Base-by-base conservation (phyloP, 495 filamentous ascomycete genomes). In the Physcia stellaris region DNA sequence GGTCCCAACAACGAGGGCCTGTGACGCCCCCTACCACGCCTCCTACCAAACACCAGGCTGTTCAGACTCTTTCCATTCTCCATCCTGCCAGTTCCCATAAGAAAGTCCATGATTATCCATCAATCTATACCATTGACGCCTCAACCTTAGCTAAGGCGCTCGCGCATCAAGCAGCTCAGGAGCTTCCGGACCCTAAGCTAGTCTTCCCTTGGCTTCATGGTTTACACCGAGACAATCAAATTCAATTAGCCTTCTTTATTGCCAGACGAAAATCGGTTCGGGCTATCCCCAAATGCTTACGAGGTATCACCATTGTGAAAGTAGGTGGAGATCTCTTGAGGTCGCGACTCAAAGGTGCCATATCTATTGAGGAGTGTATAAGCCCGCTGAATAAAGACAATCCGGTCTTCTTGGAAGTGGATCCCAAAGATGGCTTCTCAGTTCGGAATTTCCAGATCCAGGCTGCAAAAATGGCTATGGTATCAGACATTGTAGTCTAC, bases 181-280 rank as follows among this genome's bases (percentile, higher is more conserved):
- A 82, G 9, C 58, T 95, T 17, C 88, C 90, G 6, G 81, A 93
- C 42, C 77, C 92, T 1, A 66, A 73, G 7, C 68, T 74, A 43
- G 79, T 94, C 47, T 98, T 95, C 50, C 90, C 90, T n/a, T 98
- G 90, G 90, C 68, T 94, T 6, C 90, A 98, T 62, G 90, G 90
- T 16, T 60, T 96, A n/a, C 88, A 96, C 48, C 76, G 80, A 3
- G 72, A 76, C 38, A 98, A 96, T 50, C 76, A 83, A 30, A 67
- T 94, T 38, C 90, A 98, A 52, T 66, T 86, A 40, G 75, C 79
- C 12, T 95, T 94, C 63, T 95, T 98, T 58, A 73, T 75, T 39
- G 73, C 79, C 13, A 75, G 85, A 33, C 79, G 77, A 43, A 80
- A 78, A 35, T 62, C 75, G 1, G 62, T 80, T 41, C 68, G 83